phyloP scores from a whole-genome alignment of 176 grass and related monocot species.

The Raddia distichophylla region DNA sequence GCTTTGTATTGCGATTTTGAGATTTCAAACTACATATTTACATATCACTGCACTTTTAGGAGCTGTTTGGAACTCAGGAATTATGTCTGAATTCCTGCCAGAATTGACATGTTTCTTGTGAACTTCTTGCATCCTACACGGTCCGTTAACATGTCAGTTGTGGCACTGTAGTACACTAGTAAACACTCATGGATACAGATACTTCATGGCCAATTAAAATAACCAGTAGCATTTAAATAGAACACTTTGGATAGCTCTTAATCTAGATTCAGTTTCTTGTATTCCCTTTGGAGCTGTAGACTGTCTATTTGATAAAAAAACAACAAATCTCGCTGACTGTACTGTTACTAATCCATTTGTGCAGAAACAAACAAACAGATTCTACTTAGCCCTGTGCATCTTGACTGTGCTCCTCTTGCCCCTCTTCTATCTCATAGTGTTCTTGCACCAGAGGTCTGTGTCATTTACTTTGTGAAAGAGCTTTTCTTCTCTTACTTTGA shows the following conservation, averaged over 20 bases:
- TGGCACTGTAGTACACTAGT: background rate
- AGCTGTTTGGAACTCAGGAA: no score
- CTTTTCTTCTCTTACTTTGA: constrained; percentile 26
- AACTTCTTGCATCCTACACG: no score
- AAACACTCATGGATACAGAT: background rate
- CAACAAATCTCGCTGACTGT: background rate
- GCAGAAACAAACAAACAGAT: constrained; percentile 85
- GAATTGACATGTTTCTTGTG: no score
- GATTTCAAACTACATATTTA: background rate
- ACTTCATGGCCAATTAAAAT: background rate
- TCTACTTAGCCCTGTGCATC: constrained; percentile 73
- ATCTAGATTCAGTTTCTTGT: background rate
- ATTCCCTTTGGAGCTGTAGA: background rate
- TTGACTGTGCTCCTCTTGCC: constrained; percentile 83
- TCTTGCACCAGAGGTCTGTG: constrained; percentile 84
- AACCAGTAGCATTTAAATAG: constrained; percentile 8
- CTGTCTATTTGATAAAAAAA: background rate
- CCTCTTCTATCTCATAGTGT: constrained; percentile 90
- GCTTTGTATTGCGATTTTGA: background rate
- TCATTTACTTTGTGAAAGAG: constrained; percentile 21
- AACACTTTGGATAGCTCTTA: background rate
- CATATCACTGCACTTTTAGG: no score
- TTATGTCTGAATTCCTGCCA: no score
- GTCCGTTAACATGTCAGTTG: background rate
- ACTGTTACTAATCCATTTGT: constrained; percentile 35